Evolutionary conservation across 2,329 filamentous ascomycete species (phyloP).

Genomic region (Verticillium nonalfalfae): DNA sequence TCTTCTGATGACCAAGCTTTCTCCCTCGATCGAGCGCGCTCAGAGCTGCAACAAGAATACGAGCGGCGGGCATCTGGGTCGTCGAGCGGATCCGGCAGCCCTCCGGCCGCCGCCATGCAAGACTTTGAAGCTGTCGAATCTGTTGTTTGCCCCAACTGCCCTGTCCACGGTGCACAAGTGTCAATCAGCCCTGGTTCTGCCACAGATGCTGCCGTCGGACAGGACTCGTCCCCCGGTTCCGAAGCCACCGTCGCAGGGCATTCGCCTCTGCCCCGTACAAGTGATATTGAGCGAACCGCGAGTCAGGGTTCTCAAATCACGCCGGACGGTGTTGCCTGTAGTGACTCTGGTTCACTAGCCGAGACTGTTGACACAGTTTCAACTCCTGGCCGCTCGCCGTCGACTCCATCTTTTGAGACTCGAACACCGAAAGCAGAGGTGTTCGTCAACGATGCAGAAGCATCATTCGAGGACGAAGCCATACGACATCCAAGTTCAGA

Average conservation of each 20-base stretch:
- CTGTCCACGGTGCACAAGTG: slow-evolving; percentile 11
- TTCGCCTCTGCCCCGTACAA: background rate
- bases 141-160: slow-evolving; percentile 11
- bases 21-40: background rate
- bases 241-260: background rate
- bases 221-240: background rate
- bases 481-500: background rate
- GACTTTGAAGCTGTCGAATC: slow-evolving; percentile 13
- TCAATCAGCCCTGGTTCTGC: background rate
- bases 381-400: slow-evolving; percentile 9
- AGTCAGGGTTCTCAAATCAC: background rate
- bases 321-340: background rate
- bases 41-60: background rate
- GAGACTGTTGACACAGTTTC: slow-evolving; percentile 3
- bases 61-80: background rate
- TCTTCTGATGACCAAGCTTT: background rate
- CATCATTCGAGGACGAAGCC: background rate
- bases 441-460: slow-evolving; percentile 1
- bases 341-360: background rate
- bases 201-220: background rate
- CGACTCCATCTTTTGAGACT: slow-evolving; percentile 17
- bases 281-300: background rate
- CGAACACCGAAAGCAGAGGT: slow-evolving; percentile 22
- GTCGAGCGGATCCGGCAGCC: background rate
- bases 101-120: background rate